Base-by-base conservation (phyloP, 2,329 filamentous ascomycete species). In the Gliomastix tumulicola region DNA sequence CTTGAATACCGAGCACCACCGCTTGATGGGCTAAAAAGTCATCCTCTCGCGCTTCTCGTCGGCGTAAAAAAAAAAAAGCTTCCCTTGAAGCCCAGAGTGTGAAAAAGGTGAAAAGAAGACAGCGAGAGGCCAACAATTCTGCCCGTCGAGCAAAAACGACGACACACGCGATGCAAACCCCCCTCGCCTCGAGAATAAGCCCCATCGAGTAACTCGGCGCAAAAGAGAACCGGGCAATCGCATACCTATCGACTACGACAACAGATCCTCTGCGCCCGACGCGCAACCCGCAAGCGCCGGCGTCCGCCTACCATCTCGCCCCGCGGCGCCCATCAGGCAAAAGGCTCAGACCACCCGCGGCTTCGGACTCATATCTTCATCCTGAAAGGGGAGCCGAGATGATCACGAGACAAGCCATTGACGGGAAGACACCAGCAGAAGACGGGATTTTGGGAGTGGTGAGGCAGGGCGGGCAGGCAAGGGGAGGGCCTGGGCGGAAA, bases 181-280 rank as follows among this genome's bases (percentile, higher is more conserved):
- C 84, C 84, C 88, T 95, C 88, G 89, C 84, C 76, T 88, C 90
- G 84, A 96, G 88, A 96, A 95, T 97, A 88, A 96, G 90, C 90
- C 90, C 90, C 90, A 94, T 97, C 88, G 89, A 95, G 90, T 97
- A 94, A 95, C 86, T 74, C 65, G 61, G 57, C 55, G 47, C 38
- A 47, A 49, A 44, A 47, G 50, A 58, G 66, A 49, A 43, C 55
- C 50, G 59, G 68, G 85, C 87, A 95, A 96, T 95, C 90, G 89
- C 90, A 96, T 97, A 81, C 84, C 90, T 96, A 79, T 94, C 73
- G 77, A 86, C 74, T 84, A 80, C 81, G 90, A 96, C 90, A 84
- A 96, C 84, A 76, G 70, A 66, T 60, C 70, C 65, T 72, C 67
- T 62, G 71, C 77, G 71, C 57, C 60, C 56, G 59, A 55, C 41